phyloP scores from a whole-genome alignment of 331 rosid species.

The Malus hybrid region DNA sequence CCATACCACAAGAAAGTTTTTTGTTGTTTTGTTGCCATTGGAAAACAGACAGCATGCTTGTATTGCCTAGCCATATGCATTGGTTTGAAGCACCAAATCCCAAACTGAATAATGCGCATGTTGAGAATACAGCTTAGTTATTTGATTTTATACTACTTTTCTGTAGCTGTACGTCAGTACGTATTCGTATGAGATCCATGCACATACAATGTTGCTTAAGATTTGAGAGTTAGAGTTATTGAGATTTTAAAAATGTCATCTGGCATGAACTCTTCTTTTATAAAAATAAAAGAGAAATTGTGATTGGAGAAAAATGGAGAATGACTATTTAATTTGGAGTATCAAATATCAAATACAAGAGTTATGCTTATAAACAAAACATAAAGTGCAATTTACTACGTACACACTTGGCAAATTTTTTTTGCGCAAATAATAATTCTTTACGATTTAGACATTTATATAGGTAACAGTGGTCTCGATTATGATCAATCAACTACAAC shows the following conservation, averaged over 20 bases:
- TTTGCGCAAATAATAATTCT: too few species aligned
- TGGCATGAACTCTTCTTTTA: background rate
- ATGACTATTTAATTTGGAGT: background rate
- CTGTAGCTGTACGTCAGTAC: background rate
- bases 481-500: background rate
- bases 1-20: background rate
- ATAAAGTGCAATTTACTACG: too few species aligned
- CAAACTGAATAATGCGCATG: background rate
- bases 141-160: background rate
- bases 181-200: background rate
- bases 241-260: background rate
- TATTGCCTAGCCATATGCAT: background rate
- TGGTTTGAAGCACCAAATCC: background rate
- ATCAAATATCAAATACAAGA: too few species aligned
- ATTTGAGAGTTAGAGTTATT: background rate
- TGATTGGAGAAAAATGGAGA: background rate
- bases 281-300: background rate
- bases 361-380: too few species aligned
- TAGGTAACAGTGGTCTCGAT: background rate
- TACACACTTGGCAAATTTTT: too few species aligned
- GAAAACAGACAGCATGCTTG: background rate
- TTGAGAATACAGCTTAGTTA: too few species aligned
- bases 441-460: too few species aligned
- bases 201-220: background rate
- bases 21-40: background rate